Conservation (phyloP, 345 rosid genomes). For the Raphanus raphanistrum region DNA sequence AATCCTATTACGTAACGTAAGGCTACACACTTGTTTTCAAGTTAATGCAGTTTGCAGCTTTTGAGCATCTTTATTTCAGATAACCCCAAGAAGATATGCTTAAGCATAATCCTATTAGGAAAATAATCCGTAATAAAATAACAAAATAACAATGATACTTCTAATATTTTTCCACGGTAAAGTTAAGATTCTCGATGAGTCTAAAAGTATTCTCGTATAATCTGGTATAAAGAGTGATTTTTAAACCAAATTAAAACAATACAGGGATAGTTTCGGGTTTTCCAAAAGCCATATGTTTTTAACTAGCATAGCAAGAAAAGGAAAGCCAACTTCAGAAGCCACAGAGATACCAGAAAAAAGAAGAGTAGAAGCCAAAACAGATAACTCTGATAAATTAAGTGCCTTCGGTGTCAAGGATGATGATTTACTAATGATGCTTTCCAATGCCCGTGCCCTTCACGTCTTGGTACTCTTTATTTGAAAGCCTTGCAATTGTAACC, state of each 20-base stretch:
- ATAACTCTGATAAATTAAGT: no score
- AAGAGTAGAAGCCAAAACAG: no score
- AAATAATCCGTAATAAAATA: neutral
- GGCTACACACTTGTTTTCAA: neutral
- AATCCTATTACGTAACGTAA: conserved; percentile 3
- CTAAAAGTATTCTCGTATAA: no score
- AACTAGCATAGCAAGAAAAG: neutral
- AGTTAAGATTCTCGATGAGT: conserved; percentile 6
- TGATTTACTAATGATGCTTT: no score
- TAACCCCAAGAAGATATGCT: neutral
- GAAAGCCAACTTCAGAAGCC: conserved; percentile 4
- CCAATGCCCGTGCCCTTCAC: no score
- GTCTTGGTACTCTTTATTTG: no score
- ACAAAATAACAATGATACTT: neutral
- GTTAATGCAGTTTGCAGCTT: conserved; percentile 18
- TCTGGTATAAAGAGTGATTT: neutral
- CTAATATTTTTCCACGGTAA: neutral
- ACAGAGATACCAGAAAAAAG: neutral
- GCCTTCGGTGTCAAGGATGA: no score
- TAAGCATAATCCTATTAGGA: neutral
- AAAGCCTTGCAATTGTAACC: no score
- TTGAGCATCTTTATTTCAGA: neutral
- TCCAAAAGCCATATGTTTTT: neutral
- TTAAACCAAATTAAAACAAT: neutral
- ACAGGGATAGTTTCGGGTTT: neutral